Conservation (phyloP, 2,329 filamentous ascomycete species). For the Lasiodiplodia gonubiensis region DNA sequence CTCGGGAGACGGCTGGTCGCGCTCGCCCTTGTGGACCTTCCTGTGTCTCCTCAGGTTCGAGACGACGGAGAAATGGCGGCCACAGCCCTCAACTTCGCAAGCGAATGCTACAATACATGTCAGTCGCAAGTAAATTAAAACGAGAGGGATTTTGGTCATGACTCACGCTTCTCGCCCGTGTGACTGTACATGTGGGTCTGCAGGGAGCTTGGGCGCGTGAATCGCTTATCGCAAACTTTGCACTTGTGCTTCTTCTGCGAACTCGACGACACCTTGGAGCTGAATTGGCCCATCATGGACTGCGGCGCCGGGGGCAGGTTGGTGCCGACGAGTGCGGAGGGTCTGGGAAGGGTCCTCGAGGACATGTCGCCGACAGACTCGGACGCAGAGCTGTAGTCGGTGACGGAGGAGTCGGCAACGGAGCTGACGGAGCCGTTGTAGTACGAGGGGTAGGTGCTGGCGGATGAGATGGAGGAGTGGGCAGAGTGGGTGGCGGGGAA, state of each 20-base stretch:
- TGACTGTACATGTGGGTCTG: constrained; percentile 99
- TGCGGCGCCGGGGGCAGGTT: constrained; percentile 82
- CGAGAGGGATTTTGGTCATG: background rate
- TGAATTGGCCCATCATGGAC: constrained; percentile 99
- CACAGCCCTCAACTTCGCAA: constrained; percentile 93
- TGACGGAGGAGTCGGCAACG: constrained; percentile 78
- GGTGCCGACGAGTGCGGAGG: constrained; percentile 67
- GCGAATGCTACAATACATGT: constrained; percentile 71
- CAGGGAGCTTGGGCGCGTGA: constrained; percentile 89
- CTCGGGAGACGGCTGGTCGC: constrained; percentile 55
- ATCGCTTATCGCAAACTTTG: constrained; percentile 98
- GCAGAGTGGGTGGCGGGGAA: constrained; percentile 85
- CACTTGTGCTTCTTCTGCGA: constrained; percentile 99
- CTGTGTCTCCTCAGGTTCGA: constrained; percentile 93
- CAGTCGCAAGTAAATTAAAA: constrained; percentile 30
- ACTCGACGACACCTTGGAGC: constrained; percentile 92
- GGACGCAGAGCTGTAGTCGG: constrained; percentile 91
- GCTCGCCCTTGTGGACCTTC: constrained; percentile 89
- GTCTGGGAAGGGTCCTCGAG: constrained; percentile 82
- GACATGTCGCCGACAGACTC: constrained; percentile 80
- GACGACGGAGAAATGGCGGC: constrained; percentile 94
- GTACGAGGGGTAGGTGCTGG: constrained; percentile 79
- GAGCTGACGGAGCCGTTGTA: constrained; percentile 83
- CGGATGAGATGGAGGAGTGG: constrained; percentile 87
- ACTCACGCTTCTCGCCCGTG: constrained; percentile 96